Conservation (phyloP, 2,329 filamentous ascomycete genomes). For the Colletotrichum sp. region DNA sequence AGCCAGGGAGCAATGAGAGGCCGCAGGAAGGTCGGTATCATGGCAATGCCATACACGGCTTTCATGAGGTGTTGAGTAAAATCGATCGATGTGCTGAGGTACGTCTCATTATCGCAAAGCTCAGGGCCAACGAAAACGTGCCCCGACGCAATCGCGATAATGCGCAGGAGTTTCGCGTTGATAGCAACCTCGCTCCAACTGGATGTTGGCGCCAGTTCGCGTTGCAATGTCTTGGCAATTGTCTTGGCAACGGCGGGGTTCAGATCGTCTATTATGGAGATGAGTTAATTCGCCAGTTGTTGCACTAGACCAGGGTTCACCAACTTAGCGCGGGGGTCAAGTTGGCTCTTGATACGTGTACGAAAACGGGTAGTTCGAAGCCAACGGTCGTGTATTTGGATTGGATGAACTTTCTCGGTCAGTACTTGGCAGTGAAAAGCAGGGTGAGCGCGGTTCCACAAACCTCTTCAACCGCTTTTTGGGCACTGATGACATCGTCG, state of each 20-base stretch:
- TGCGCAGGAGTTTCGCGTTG: background rate
- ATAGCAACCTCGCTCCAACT: background rate
- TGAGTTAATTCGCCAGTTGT: background rate
- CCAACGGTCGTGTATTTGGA: background rate
- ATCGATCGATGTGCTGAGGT: background rate
- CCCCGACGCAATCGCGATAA: background rate
- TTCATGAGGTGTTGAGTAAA: background rate
- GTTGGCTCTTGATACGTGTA: background rate
- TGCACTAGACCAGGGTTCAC: background rate
- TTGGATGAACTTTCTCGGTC: background rate
- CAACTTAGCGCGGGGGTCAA: background rate
- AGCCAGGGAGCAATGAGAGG: background rate
- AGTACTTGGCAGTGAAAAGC: background rate
- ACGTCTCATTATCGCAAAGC: background rate
- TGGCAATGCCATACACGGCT: background rate
- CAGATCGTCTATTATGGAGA: background rate
- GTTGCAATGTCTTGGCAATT: background rate
- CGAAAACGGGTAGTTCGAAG: background rate
- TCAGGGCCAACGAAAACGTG: background rate
- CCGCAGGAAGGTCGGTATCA: background rate
- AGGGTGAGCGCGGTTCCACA: background rate
- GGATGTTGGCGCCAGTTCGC: background rate
- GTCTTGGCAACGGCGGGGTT: background rate
- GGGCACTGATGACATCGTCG: background rate
- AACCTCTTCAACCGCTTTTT: background rate